phyloP scores from a whole-genome alignment of 805 yeast genomes.

The Sungouiella thailandica region DNA sequence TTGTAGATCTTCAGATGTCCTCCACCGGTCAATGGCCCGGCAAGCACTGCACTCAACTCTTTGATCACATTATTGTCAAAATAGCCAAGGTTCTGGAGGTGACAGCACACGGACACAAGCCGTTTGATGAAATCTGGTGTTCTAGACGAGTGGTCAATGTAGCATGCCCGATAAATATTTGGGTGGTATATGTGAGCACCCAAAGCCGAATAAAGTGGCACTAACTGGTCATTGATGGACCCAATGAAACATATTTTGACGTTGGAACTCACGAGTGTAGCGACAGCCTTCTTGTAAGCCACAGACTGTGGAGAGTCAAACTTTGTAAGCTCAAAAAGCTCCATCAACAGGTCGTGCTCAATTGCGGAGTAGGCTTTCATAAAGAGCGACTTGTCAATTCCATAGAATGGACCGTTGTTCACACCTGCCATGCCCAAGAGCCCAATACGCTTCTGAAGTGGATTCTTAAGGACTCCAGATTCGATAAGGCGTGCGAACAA shows the following conservation, averaged over 20 bases:
- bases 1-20: conserved; percentile 91
- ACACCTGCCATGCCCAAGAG: conserved; percentile 94
- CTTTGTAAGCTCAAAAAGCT: conserved; percentile 83
- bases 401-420: conserved; percentile 90
- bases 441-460: conserved; percentile 49
- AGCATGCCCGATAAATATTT: conserved; percentile 82
- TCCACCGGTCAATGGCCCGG: conserved; percentile 91
- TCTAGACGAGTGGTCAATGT: conserved; percentile 74
- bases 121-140: conserved; percentile 77
- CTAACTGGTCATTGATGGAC: conserved; percentile 88
- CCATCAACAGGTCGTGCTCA: conserved; percentile 81
- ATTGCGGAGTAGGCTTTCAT: conserved; percentile 87
- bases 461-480: conserved; percentile 40
- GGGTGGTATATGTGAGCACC: conserved; percentile 86
- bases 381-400: conserved; percentile 76
- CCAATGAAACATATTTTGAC: conserved; percentile 81
- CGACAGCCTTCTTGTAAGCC: conserved; percentile 62
- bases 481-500: conserved; percentile 69
- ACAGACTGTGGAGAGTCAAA: conserved; percentile 67
- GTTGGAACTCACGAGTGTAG: conserved; percentile 59
- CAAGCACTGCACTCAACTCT: conserved; percentile 59
- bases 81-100: conserved; percentile 68
- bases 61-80: conserved; percentile 83
- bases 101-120: conserved; percentile 68
- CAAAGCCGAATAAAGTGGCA: conserved; percentile 84